Evolutionary conservation across 805 yeast genomes (phyloP).

Genomic region (Tetrapisispora phaffii): DNA sequence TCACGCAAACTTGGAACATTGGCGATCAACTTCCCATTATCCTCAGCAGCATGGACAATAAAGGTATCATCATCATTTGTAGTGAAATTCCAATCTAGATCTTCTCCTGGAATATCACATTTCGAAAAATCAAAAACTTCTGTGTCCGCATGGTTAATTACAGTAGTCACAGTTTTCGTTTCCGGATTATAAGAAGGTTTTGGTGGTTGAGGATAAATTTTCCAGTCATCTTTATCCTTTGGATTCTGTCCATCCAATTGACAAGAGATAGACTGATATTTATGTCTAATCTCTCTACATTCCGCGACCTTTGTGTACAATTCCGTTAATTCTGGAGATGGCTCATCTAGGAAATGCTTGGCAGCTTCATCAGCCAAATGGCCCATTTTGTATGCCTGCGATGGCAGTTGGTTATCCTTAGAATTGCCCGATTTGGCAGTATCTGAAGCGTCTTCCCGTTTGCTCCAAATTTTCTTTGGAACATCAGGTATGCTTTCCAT

Average conservation of each 20-base stretch:
- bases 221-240: constrained; percentile 65
- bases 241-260: constrained; percentile 79
- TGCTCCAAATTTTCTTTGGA: constrained; percentile 1
- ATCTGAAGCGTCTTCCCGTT: background rate
- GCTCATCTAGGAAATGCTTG: constrained; percentile 33
- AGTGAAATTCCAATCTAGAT: constrained; percentile 46
- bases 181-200: constrained; percentile 71
- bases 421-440: background rate
- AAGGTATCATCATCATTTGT: constrained; percentile 58
- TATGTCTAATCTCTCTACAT: constrained; percentile 66
- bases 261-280: constrained; percentile 58
- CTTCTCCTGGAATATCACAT: constrained; percentile 36
- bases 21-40: constrained; percentile 33
- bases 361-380: constrained; percentile 40
- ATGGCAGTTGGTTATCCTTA: background rate
- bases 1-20: constrained; percentile 78
- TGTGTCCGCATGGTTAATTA: constrained; percentile 32
- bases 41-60: constrained; percentile 41
- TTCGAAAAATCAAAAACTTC: constrained; percentile 35
- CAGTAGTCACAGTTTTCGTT: constrained; percentile 42
- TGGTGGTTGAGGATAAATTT: constrained; percentile 88
- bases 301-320: constrained; percentile 50
- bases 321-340: constrained; percentile 58
- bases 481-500: constrained; percentile 19
- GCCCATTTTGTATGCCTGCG: constrained; percentile 33